A percentile compares a stretch with the other conserved stretches of the same genome.
Evolutionary conservation across 2,329 filamentous ascomycete genomes (phyloP).

Genomic region (Cercospora beticola): DNA sequence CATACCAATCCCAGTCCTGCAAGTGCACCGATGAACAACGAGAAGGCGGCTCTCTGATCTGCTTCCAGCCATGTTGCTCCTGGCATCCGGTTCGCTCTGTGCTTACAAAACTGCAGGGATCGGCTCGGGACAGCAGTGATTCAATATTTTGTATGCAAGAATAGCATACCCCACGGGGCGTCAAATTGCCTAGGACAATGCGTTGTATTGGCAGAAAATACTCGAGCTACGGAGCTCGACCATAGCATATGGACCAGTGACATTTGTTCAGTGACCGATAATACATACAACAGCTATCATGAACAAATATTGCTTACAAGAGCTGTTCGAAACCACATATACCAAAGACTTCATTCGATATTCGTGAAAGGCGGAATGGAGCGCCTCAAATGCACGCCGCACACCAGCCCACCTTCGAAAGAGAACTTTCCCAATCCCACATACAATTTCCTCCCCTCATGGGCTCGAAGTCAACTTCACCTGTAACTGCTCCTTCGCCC

Average conservation of each 20-base stretch:
- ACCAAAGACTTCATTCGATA: not conserved
- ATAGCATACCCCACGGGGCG: not conserved
- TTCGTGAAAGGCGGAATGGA: not conserved
- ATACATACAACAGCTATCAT: not conserved
- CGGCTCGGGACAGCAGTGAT: not conserved
- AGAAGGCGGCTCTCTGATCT: not conserved
- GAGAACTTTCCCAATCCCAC: not conserved
- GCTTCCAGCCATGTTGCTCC: not conserved
- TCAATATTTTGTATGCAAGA: not conserved
- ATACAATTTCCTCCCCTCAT: not conserved
- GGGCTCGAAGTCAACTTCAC: constrained; percentile 11
- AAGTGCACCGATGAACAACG: not conserved
- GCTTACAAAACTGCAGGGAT: not conserved
- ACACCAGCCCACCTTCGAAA: not conserved
- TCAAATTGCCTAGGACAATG: not conserved
- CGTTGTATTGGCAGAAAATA: not conserved
- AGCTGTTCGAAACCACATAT: not conserved
- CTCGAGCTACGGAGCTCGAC: not conserved
- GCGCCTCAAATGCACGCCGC: not conserved
- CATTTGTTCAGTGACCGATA: not conserved
- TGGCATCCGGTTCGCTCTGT: not conserved
- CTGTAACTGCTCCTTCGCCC: constrained; percentile 21
- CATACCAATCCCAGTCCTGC: not conserved
- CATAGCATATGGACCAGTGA: not conserved
- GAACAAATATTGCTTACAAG: not conserved